phyloP scores from a whole-genome alignment of 306 rosid genomes.

The Citrullus colocynthis region DNA sequence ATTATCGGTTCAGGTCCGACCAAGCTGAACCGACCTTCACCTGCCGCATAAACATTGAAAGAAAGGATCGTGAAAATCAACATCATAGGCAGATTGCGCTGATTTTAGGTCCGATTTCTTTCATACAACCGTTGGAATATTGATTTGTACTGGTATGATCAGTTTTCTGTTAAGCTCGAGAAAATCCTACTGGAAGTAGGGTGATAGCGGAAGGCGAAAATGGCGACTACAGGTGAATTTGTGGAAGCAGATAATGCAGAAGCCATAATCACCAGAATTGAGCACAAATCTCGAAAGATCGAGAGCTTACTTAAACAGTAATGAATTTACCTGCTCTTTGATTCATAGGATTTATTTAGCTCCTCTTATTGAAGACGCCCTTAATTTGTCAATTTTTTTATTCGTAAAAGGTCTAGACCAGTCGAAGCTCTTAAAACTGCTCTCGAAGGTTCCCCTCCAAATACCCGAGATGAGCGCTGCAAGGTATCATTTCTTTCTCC shows the following conservation, averaged over 20 bases:
- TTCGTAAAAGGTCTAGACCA: conserved; percentile 47
- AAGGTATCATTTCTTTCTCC: conserved; percentile 23
- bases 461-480: conserved; percentile 86
- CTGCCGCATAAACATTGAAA: too few relatives aligned
- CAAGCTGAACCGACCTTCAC: too few relatives aligned
- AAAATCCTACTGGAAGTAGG: neutral
- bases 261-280: conserved; percentile 88
- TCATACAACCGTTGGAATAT: neutral
- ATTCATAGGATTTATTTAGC: neutral
- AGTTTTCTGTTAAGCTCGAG: neutral
- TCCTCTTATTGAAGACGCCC: neutral
- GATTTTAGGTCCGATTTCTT: neutral
- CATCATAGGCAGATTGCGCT: too few relatives aligned
- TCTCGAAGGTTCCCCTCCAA: conserved; percentile 86
- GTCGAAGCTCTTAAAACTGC: conserved; percentile 96
- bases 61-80: too few relatives aligned
- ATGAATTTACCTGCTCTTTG: neutral
- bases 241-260: conserved; percentile 83
- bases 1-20: too few relatives aligned
- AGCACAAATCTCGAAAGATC: conserved; percentile 88
- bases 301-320: conserved; percentile 92
- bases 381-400: neutral
- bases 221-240: conserved; percentile 52
- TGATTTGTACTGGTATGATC: neutral
- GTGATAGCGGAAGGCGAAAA: neutral